Percentiles rank a stretch among this genome's conserved stretches.
phyloP scores from a whole-genome alignment of 2,329 filamentous ascomycete genomes.

The Cordyceps cateniannulata region DNA sequence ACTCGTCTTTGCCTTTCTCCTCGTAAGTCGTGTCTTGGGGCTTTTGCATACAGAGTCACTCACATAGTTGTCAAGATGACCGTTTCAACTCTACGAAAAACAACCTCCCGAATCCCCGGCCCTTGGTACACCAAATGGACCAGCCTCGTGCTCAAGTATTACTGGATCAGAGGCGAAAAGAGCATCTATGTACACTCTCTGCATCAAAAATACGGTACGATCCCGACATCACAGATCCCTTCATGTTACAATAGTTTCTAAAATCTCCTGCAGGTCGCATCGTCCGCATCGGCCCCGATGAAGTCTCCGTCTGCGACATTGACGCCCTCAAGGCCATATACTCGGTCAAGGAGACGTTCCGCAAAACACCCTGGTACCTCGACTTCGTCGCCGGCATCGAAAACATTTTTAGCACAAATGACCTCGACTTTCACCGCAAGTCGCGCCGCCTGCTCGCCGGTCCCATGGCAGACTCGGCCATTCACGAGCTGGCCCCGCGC shows the following conservation, averaged over 20 bases:
- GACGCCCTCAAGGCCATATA: conserved; percentile 1
- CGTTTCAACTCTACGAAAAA: neutral
- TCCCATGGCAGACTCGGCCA: conserved; percentile 4
- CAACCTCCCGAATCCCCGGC: conserved; percentile 3
- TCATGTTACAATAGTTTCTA: no score
- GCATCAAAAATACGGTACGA: conserved; percentile 9
- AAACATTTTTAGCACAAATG: conserved; percentile 4
- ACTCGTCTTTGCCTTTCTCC: neutral
- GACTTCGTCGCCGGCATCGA: neutral
- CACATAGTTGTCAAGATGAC: neutral
- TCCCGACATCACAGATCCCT: no score
- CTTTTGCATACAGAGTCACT: neutral
- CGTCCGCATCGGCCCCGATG: conserved; percentile 6
- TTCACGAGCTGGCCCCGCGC: conserved; percentile 2
- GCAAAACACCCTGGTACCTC: conserved; percentile 9
- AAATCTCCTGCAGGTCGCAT: neutral
- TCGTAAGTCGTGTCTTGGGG: neutral
- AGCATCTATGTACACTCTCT: neutral
- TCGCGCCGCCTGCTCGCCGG: conserved; percentile 1
- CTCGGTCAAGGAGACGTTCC: conserved; percentile 9
- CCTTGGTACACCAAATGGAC: conserved; percentile 8
- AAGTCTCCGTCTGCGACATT: conserved; percentile 4
- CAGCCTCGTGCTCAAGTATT: neutral
- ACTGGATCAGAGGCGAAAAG: conserved; percentile 5
- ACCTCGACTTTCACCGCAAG: conserved; percentile 1